Conservation (phyloP, 441 rosid species). For the Sinapis alba region DNA sequence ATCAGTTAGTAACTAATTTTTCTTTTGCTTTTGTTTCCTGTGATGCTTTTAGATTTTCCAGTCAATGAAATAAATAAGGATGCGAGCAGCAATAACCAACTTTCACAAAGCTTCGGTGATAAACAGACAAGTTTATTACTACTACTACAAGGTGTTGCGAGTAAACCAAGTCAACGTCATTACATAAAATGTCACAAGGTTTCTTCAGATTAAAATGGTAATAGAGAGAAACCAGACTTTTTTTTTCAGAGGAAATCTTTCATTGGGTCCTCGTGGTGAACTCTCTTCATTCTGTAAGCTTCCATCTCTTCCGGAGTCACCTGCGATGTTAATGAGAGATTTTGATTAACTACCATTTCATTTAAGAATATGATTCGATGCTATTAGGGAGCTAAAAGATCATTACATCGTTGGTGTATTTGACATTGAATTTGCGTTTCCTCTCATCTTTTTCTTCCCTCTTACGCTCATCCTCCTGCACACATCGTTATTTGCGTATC, state of each 20-base stretch:
- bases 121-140: too few relatives aligned
- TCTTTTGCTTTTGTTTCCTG: background rate
- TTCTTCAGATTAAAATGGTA: background rate
- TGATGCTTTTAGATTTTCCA: slow-evolving; percentile 19
- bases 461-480: slow-evolving; percentile 80
- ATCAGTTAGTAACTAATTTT: background rate
- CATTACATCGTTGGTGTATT: slow-evolving; percentile 71
- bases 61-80: slow-evolving; percentile 19
- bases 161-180: background rate
- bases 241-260: slow-evolving; percentile 54
- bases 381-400: background rate
- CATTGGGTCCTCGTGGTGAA: slow-evolving; percentile 88
- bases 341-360: background rate
- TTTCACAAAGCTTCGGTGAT: background rate
- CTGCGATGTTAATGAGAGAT: background rate
- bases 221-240: background rate
- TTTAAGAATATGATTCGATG: background rate
- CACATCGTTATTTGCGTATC: slow-evolving; percentile 13
- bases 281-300: slow-evolving; percentile 83
- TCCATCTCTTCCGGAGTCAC: slow-evolving; percentile 87
- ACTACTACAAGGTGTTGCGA: background rate
- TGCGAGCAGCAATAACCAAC: background rate
- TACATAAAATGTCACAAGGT: background rate
- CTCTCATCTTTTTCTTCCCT: slow-evolving; percentile 86
- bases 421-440: slow-evolving; percentile 89